phyloP scores from a whole-genome alignment of 2,329 filamentous ascomycete species.

The Xylaria sp. region DNA sequence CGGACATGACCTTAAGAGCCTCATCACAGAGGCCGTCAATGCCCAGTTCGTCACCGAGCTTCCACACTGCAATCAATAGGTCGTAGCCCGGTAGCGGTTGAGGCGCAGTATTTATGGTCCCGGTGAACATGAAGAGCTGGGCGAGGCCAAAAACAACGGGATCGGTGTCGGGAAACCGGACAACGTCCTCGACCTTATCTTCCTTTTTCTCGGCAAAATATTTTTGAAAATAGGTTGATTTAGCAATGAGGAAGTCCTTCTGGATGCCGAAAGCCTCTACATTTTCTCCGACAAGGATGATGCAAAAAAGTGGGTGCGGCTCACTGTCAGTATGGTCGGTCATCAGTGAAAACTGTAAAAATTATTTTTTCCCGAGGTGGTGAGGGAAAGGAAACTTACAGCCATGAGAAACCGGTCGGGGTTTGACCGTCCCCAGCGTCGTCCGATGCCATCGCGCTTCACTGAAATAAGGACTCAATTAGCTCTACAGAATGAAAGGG shows the following conservation, averaged over 20 bases:
- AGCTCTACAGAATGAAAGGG: conserved; percentile 5
- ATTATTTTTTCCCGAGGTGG: neutral
- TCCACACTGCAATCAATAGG: conserved; percentile 66
- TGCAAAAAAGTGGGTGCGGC: conserved; percentile 66
- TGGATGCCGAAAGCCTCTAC: conserved; percentile 68
- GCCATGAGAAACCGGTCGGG: conserved; percentile 36
- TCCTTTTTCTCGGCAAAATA: conserved; percentile 56
- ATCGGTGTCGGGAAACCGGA: conserved; percentile 61
- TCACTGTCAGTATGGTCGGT: conserved; percentile 53
- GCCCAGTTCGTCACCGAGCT: conserved; percentile 63
- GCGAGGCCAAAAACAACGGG: conserved; percentile 65
- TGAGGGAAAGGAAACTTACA: conserved; percentile 33
- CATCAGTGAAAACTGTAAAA: conserved; percentile 16
- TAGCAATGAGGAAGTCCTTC: conserved; percentile 67
- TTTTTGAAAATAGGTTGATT: conserved; percentile 60
- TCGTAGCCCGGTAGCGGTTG: conserved; percentile 64
- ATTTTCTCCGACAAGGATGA: conserved; percentile 64
- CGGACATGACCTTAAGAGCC: conserved; percentile 67
- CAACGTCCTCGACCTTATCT: conserved; percentile 61
- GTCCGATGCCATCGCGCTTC: conserved; percentile 32
- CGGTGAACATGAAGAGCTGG: conserved; percentile 67
- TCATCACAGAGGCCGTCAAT: conserved; percentile 67
- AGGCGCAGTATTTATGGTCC: conserved; percentile 57
- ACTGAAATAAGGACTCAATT: conserved; percentile 18
- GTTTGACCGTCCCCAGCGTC: conserved; percentile 24